Evolutionary conservation across 352 stramenopile genomes (phyloP).

Genomic region (Phytopythium ostracodes): DNA sequence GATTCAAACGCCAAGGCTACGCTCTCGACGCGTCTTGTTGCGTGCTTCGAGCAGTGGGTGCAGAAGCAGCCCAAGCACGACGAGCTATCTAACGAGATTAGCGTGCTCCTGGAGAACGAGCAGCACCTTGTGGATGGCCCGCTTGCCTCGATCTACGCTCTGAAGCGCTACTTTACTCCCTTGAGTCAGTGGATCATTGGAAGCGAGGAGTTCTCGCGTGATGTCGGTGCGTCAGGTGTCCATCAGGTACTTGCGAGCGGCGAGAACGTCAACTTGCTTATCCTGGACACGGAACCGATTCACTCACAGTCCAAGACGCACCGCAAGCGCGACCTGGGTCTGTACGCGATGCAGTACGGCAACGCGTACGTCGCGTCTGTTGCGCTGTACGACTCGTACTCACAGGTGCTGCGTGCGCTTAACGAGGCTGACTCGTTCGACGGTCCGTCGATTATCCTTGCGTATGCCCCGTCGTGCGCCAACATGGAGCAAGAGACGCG

Average conservation of each 20-base stretch:
- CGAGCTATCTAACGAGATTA: conserved; percentile 59
- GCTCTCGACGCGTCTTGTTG: conserved; percentile 43
- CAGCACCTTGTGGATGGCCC: conserved; percentile 33
- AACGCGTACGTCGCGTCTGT: conserved; percentile 92
- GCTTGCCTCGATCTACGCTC: conserved; percentile 39
- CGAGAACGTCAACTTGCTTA: conserved; percentile 75
- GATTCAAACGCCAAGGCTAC: conserved; percentile 17
- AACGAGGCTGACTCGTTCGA: conserved; percentile 89
- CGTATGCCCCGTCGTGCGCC: conserved; percentile 82
- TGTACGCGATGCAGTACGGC: conserved; percentile 93
- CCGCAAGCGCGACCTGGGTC: conserved; percentile 88
- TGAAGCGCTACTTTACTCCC: conserved; percentile 61
- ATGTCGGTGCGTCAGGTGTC: conserved; percentile 63
- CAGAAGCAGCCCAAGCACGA: conserved; percentile 52
- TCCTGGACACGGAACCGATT: conserved; percentile 73
- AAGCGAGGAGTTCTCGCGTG: conserved; percentile 70
- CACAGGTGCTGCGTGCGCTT: conserved; percentile 82
- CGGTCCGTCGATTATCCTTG: conserved; percentile 88
- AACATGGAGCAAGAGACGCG: conserved; percentile 87
- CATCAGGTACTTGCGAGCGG: conserved; percentile 72
- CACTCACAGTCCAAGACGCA: conserved; percentile 57
- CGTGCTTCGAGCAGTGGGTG: conserved; percentile 42
- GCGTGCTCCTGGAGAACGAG: conserved; percentile 61
- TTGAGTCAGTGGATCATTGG: conserved; percentile 79
- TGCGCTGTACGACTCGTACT: conserved; percentile 87